Percentiles rank a stretch among this genome's conserved stretches.
Evolutionary conservation across 163 green algal species (phyloP).

Genomic region (Chloroidium sp.): DNA sequence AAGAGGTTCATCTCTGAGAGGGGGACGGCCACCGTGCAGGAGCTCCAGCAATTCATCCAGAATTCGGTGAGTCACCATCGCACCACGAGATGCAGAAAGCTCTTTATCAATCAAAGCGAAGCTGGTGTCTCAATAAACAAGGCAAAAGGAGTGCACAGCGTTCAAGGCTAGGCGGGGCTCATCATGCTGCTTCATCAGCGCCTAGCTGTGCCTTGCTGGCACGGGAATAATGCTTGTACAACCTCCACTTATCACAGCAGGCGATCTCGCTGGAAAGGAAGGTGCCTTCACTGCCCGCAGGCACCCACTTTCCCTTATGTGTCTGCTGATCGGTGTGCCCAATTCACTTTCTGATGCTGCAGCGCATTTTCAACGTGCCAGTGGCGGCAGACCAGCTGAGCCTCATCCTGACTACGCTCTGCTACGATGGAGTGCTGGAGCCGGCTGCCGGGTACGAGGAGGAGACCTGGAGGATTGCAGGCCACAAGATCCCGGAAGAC

Average conservation of each 20-base stretch:
- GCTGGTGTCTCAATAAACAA: too few species aligned
- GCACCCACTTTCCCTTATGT: too few species aligned
- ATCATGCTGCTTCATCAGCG: background rate
- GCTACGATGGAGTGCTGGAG: constrained; percentile 65
- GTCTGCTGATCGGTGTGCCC: too few species aligned
- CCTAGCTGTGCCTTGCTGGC: background rate
- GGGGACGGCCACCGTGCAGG: constrained; percentile 41
- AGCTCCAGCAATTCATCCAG: constrained; percentile 61
- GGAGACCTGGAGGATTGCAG: constrained; percentile 20
- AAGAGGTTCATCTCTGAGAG: constrained; percentile 48
- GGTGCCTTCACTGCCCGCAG: too few species aligned
- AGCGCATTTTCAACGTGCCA: constrained; percentile 59
- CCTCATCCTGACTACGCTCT: constrained; percentile 68
- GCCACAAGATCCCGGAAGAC: constrained; percentile 12
- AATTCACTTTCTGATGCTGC: background rate
- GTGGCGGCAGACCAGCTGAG: constrained; percentile 70
- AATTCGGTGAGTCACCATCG: constrained; percentile 15
- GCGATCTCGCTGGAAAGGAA: too few species aligned
- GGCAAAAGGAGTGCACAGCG: too few species aligned
- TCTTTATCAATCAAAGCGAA: background rate
- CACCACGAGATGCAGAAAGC: background rate
- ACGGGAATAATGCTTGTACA: background rate
- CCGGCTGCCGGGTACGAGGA: constrained; percentile 19
- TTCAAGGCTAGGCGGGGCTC: background rate
- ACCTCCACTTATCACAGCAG: background rate